Percentiles rank a stretch among this genome's conserved stretches.
Evolutionary conservation across 2,329 filamentous ascomycete genomes (phyloP).

Genomic region (Knufia fluminis): DNA sequence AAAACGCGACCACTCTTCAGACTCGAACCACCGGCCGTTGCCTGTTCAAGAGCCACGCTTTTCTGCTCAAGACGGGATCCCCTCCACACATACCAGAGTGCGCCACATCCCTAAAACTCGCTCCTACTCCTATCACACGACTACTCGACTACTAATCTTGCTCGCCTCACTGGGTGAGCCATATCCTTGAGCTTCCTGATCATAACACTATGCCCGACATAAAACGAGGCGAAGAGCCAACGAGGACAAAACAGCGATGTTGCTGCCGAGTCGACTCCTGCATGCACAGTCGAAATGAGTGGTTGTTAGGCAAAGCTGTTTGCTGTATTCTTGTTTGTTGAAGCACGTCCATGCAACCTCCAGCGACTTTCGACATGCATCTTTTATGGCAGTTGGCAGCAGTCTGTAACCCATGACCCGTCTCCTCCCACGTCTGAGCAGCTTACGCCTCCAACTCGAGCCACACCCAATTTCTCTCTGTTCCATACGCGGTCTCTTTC

Average conservation of each 20-base stretch:
- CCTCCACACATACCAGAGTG: neutral
- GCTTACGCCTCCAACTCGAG: neutral
- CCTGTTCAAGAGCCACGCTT: slow-evolving; percentile 1
- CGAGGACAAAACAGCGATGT: neutral
- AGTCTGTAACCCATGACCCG: slow-evolving; percentile 6
- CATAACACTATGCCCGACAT: neutral
- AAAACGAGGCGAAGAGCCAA: neutral
- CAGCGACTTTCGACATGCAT: neutral
- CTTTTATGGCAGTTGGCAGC: neutral
- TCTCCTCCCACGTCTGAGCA: neutral
- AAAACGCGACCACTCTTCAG: neutral
- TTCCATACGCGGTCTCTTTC: neutral
- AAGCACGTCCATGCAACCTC: neutral
- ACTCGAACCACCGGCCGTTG: neutral
- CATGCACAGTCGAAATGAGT: slow-evolving; percentile 1
- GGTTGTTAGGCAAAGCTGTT: neutral
- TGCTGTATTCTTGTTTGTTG: neutral
- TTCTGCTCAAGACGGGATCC: neutral
- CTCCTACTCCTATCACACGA: neutral
- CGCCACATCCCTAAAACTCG: neutral
- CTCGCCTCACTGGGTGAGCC: neutral
- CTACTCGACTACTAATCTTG: neutral
- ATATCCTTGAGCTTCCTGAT: neutral
- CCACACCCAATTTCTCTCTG: slow-evolving; percentile 6
- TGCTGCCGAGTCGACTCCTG: neutral